Evolutionary conservation across 2,329 filamentous ascomycete genomes (phyloP).

Genomic region (Arthrobotrys musiformis): DNA sequence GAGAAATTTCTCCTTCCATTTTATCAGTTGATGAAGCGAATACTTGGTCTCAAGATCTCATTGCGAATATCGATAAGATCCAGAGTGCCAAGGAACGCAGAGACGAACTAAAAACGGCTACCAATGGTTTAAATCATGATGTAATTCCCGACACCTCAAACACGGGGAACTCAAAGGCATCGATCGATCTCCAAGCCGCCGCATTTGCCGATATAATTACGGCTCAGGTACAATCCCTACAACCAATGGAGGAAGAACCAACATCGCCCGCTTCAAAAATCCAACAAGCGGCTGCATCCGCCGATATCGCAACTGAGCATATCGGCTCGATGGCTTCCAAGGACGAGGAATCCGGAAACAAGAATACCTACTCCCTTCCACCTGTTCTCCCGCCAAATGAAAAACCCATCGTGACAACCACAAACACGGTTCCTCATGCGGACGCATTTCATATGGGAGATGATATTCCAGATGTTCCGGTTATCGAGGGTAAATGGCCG

Average conservation of each 20-base stretch:
- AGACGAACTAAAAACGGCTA: neutral
- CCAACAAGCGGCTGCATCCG: neutral
- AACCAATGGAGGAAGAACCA: neutral
- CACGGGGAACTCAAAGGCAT: neutral
- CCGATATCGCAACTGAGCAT: constrained; percentile 9
- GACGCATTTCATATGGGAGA: constrained; percentile 31
- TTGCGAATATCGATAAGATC: constrained; percentile 42
- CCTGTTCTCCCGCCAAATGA: neutral
- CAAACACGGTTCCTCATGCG: constrained; percentile 33
- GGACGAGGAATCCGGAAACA: neutral
- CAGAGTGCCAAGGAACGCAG: neutral
- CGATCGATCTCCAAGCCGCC: constrained; percentile 14
- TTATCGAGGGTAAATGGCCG: constrained; percentile 7
- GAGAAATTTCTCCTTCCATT: constrained; percentile 21
- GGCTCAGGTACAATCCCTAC: neutral
- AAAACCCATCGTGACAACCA: constrained; percentile 32
- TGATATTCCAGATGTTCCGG: constrained; percentile 8
- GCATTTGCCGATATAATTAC: constrained; percentile 18
- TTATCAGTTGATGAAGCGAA: constrained; percentile 25
- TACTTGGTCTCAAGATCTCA: constrained; percentile 41
- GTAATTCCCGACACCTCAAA: neutral
- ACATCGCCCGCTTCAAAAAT: neutral
- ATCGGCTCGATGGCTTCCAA: neutral
- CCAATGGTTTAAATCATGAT: neutral
- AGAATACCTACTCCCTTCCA: neutral